These are phyloP conservation scores for Tetrapisispora pingtungensis DNA, from an alignment of 805 yeast species.

Conservation along the genomic window DNA sequence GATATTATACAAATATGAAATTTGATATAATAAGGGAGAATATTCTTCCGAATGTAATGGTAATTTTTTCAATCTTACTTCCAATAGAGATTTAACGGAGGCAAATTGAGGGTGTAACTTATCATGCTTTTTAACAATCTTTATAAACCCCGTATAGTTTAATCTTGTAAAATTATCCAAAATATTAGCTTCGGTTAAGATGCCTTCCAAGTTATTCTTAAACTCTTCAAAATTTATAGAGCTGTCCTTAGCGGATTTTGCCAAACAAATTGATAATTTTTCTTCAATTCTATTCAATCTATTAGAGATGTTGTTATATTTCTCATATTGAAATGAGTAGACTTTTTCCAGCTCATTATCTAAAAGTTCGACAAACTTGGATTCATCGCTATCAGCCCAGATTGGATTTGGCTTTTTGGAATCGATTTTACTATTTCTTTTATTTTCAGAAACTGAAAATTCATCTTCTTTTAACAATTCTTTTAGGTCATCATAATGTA, in stretches of 20 bases:
- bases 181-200: slow-evolving; percentile 67
- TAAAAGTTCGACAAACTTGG: slow-evolving; percentile 51
- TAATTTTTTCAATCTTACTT: slow-evolving; percentile 74
- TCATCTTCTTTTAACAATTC: slow-evolving; percentile 61
- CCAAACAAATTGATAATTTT: slow-evolving; percentile 35
- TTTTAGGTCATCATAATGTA: slow-evolving; percentile 56
- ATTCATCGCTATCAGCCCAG: slow-evolving; percentile 69
- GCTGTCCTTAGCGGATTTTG: slow-evolving; percentile 21
- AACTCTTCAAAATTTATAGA: slow-evolving; percentile 49
- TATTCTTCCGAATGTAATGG: slow-evolving; percentile 95
- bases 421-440: background rate
- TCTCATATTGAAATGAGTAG: slow-evolving; percentile 56
- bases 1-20: slow-evolving; percentile 71
- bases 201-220: slow-evolving; percentile 61
- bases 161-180: slow-evolving; percentile 83
- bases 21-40: slow-evolving; percentile 77
- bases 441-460: slow-evolving; percentile 16
- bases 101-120: slow-evolving; percentile 70
- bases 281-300: slow-evolving; percentile 56
- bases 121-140: slow-evolving; percentile 94
- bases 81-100: slow-evolving; percentile 81
- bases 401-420: slow-evolving; percentile 10
- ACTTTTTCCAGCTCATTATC: slow-evolving; percentile 71
- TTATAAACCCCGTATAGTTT: slow-evolving; percentile 89
- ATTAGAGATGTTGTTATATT: slow-evolving; percentile 58